Evolutionary conservation across 192 early-diverging fungal genomes (phyloP), one percentile per base, ranked within the genome.

Genomic region (Coemansia reversa): DNA sequence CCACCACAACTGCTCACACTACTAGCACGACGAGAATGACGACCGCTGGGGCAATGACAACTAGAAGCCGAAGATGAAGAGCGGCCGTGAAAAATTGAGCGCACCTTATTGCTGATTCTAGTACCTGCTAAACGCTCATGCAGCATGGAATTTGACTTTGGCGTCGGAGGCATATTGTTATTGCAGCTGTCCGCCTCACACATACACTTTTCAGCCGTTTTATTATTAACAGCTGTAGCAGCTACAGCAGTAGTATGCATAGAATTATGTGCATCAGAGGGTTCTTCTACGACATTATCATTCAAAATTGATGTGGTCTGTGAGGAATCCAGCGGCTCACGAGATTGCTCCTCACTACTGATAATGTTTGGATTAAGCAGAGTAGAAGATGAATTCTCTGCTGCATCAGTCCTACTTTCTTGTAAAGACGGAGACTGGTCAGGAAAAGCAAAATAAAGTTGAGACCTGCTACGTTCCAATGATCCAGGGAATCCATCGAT

Each of bases 361-460:
- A 27, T 28, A 22, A 14, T 14, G 55, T 56, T 56, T 7, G 55
- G 14, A 20, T 22, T 19, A 58, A 18, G 33, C 32, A 50, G 50
- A 52, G 51, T 12, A 27, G 32, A 33, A 16, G 42, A 48, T 0
- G 59, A 67, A n/a, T 7, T 32, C 7, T 12, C 52, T n/a, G n/a
- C 25, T 33, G 28, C 25, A 39, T 2, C 25, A n/a, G 5, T n/a
- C 20, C 22, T 51, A 22, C 9, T 22, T 50, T 30, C 32, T 19
- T 19, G 61, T 30, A 69, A 23, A 7, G 53, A 50, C 2, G 76
- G 76, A 22, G 76, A 69, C 53, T 12, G 24, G 51, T 78, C 76
- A 0, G 76, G 76, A 19, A 66, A 72, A 9, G 76, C 76, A 58
- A 78, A 51, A 24, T 78, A 78, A 28, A 78, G 72, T 60, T 78